phyloP scores from a whole-genome alignment of 2,329 filamentous ascomycete genomes.

The Cladophialophora yegresii region DNA sequence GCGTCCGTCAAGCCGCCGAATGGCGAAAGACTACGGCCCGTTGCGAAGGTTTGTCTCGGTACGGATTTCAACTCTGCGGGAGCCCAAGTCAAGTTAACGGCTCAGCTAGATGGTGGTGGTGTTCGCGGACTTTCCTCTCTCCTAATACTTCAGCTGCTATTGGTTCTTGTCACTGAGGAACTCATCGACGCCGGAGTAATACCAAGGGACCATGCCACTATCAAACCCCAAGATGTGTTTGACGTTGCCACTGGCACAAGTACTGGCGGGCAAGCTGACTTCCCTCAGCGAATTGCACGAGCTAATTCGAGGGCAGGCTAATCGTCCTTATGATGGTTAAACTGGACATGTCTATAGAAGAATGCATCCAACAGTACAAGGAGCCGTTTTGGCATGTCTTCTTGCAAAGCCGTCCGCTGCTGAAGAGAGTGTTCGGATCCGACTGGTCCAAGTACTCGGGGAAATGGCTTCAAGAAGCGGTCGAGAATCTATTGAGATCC shows the following conservation, averaged over 20 bases:
- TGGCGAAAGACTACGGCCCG: constrained; percentile 3
- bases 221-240: constrained; percentile 43
- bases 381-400: constrained; percentile 39
- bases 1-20: not conserved
- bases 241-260: constrained; percentile 48
- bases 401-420: constrained; percentile 21
- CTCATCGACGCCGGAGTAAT: constrained; percentile 22
- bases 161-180: constrained; percentile 39
- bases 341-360: constrained; percentile 48
- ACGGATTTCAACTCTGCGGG: not conserved
- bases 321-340: constrained; percentile 54
- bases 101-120: constrained; percentile 45
- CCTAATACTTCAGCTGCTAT: constrained; percentile 42
- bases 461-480: constrained; percentile 21
- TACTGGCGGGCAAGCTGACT: constrained; percentile 42
- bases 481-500: constrained; percentile 25
- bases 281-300: not conserved
- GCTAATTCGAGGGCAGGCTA: constrained; percentile 40
- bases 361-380: constrained; percentile 49
- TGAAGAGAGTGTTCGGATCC: constrained; percentile 26
- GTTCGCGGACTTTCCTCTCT: constrained; percentile 46
- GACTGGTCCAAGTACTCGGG: constrained; percentile 29
- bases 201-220: constrained; percentile 13
- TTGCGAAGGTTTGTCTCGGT: constrained; percentile 31
- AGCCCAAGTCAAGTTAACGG: not conserved